Evolutionary conservation across 768 basidiomycete species (phyloP), one percentile per base, ranked within the genome.

Genomic region (Mrakia frigida): DNA sequence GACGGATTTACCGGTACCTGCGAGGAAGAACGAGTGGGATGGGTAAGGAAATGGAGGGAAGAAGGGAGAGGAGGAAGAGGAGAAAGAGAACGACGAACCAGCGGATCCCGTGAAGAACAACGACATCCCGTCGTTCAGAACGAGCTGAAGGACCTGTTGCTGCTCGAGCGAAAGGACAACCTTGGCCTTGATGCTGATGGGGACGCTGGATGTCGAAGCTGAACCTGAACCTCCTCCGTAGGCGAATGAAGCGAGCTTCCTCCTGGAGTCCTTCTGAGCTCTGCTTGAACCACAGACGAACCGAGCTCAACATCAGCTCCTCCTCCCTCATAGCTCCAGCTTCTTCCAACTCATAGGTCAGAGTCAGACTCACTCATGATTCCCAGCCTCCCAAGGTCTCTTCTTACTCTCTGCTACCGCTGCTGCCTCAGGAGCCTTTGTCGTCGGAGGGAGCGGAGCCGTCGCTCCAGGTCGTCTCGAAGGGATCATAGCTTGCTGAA

Each of bases 101-200:
- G 80, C 82, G 0, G 81, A 81, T 0, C 82, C 82, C 6, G 82
- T 82, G 68, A 82, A 82, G 79, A 82, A 82, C 37, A 79, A 28
- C 28, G 65, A 73, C 37, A 77, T 46, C 16, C 79, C 79, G 23
- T 70, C 53, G 37, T 74, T 16, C 52, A 90, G 85, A 0, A 94
- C 94, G 39, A 97, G 85, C 77, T 88, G 86, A 77, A 97, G 85
- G 70, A 99, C 92, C 76, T 90, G 87, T 72, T 86, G 89, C 84
- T 99, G 97, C 81, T 98, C 95, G 76, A 25, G 43, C 0, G 78
- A 79, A 4, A 80, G 71, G 6, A 39, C 25, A 16, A 77, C 70
- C 53, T 72, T 72, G 50, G 70, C 70, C 35, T 59, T 72, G 53
- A 72, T 72, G 25, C 46, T 53, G 31, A 72, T 39, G 21, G 65